Base-by-base conservation (phyloP, 2,329 filamentous ascomycete genomes). In the Chaetomiaceae sp. region DNA sequence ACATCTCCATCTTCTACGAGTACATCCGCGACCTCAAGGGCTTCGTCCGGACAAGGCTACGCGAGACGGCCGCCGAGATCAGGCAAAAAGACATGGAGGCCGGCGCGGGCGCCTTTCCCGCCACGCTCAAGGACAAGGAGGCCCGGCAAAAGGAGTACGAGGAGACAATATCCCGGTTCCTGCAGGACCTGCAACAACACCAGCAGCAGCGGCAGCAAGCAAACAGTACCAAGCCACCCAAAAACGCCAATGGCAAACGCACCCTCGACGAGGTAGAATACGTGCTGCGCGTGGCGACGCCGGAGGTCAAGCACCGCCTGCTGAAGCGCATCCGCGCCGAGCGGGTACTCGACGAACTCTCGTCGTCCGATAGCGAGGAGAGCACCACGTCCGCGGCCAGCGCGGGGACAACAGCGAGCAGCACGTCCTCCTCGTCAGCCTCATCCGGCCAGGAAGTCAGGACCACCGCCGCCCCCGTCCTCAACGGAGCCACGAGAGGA, bases 21-120 rank as follows among this genome's bases (percentile, higher is more conserved):
- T 97, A 96, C 72, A 82, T 96, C 59, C 76, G 80, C 54, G 89
- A 90, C 47, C 72, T 96, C 52, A 85, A 91, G 72, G 88, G 91
- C 34, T 82, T 81, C 57, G 84, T 84, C 6, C 83, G 89, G 51
- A 81, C 83, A 52, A 78, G 89, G 51, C 72, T 96, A 57, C 77
- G 78, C 36, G 78, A 89, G 63, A 75, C 80, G 51, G 89, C 89
- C 22, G 74, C 82, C 55, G 79, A 84, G 47, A 71, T 85, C 46
- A 76, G 84, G 60, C 73, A 77, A 51, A 75, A 77, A 61, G 78
- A 85, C 62, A 75, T 80, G 65, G 74, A 79, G 49, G 70, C 73
- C 40, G 76, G 75, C 23, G 63, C 67, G 22, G 69, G 68, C 27
- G 78, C 65, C 5, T 83, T 83, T 64, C 70, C 78, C 7, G 72